These are phyloP conservation scores for Nitzschia palea DNA, from an alignment of 108 stramenopile genomes.

Conservation along the genomic window DNA sequence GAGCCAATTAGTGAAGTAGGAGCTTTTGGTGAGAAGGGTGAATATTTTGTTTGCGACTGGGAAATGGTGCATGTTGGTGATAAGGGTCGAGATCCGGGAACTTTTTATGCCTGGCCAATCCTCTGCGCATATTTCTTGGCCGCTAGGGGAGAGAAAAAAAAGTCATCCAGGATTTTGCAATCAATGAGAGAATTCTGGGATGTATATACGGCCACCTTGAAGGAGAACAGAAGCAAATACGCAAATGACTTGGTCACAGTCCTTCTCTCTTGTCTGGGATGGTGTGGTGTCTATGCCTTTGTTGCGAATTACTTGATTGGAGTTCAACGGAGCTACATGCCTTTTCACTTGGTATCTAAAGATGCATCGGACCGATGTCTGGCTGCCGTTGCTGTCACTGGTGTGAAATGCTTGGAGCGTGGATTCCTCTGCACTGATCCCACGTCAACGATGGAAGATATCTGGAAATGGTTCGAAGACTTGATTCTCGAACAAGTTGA, in stretches of 20 bases:
- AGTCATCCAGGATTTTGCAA: conserved; percentile 10
- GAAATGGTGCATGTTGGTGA: conserved; percentile 39
- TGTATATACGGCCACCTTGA: conserved; percentile 1
- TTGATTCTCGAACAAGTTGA: neutral
- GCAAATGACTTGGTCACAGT: conserved; percentile 10
- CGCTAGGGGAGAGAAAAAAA: conserved; percentile 15
- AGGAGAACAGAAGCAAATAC: neutral
- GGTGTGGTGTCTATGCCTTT: conserved; percentile 19
- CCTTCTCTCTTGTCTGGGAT: conserved; percentile 10
- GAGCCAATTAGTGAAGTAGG: conserved; percentile 32
- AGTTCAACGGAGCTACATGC: conserved; percentile 8
- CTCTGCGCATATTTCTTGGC: conserved; percentile 21
- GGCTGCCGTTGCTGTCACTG: neutral
- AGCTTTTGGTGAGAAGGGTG: conserved; percentile 38
- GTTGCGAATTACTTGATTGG: conserved; percentile 17
- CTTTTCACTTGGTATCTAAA: conserved; percentile 7
- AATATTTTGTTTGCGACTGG: conserved; percentile 44
- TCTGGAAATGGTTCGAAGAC: conserved; percentile 10
- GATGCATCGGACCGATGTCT: neutral
- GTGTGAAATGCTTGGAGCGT: conserved; percentile 4
- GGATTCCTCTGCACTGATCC: conserved; percentile 1
- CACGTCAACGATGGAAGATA: neutral
- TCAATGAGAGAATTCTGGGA: conserved; percentile 23
- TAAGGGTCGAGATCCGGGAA: conserved; percentile 33
- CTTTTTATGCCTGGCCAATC: conserved; percentile 24